These are phyloP conservation scores for Cystofilobasidium capitatum DNA, from an alignment of 768 basidiomycete species.

Conservation along the genomic window DNA sequence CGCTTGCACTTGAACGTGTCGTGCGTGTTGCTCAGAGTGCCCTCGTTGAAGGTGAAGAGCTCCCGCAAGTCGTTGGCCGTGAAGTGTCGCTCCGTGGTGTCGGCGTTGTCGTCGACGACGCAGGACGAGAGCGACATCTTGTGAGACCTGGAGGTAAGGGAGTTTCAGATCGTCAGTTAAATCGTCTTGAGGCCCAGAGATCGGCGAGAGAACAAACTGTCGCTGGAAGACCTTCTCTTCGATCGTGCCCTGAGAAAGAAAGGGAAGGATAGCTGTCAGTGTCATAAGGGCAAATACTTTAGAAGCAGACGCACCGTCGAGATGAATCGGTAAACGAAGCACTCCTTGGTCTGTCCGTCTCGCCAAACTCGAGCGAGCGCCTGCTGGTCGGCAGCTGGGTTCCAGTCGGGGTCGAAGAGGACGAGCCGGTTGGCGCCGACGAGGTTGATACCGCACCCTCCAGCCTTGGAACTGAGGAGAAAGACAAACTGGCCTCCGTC, in stretches of 20 bases:
- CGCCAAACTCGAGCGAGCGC: constrained; percentile 98
- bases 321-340: constrained; percentile 97
- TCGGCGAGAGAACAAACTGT: constrained; percentile 50
- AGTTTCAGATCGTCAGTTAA: background rate
- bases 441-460: constrained; percentile 42
- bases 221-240: constrained; percentile 99
- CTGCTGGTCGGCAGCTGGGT: constrained; percentile 65
- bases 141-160: constrained; percentile 42
- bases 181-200: background rate
- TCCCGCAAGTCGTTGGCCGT: constrained; percentile 77
- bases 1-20: constrained; percentile 76
- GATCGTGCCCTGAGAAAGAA: constrained; percentile 58
- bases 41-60: constrained; percentile 80
- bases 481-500: constrained; percentile 41
- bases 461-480: constrained; percentile 40
- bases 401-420: constrained; percentile 45
- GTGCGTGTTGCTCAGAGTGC: constrained; percentile 83
- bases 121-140: constrained; percentile 95
- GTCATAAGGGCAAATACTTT: background rate
- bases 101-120: constrained; percentile 79
- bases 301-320: constrained; percentile 48
- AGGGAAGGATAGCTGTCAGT: background rate
- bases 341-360: constrained; percentile 99
- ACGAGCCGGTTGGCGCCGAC: constrained; percentile 41
- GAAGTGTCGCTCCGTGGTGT: constrained; percentile 91